Evolutionary conservation across 805 yeast genomes (phyloP).

Genomic region (Candida chauliodis): DNA sequence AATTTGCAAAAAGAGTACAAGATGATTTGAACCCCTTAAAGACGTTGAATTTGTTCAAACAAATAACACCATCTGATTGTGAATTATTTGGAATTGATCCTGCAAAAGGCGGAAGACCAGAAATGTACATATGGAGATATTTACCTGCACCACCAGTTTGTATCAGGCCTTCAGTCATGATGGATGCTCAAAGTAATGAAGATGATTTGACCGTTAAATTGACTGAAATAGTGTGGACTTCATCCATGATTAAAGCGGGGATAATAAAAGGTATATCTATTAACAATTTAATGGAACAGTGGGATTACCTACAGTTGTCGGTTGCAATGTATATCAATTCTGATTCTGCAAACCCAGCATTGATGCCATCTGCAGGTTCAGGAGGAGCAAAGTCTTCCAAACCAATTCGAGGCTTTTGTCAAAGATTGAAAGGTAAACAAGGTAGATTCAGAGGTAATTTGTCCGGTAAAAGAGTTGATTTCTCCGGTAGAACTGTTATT

Average conservation of each 20-base stretch:
- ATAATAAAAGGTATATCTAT: constrained; percentile 92
- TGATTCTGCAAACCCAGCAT: constrained; percentile 82
- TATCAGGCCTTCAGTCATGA: constrained; percentile 93
- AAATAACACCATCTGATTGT: constrained; percentile 81
- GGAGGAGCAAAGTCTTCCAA: constrained; percentile 50
- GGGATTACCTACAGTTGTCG: constrained; percentile 95
- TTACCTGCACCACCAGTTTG: constrained; percentile 99
- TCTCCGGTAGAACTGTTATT: constrained; percentile 96
- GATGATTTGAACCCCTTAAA: constrained; percentile 94
- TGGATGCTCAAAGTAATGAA: constrained; percentile 91
- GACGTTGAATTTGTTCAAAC: constrained; percentile 82
- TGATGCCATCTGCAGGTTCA: constrained; percentile 66
- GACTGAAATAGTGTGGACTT: constrained; percentile 95
- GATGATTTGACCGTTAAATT: constrained; percentile 95
- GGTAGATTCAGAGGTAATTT: constrained; percentile 98
- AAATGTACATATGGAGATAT: constrained; percentile 94
- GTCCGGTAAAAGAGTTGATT: constrained; percentile 98
- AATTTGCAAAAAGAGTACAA: constrained; percentile 78
- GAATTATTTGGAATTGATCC: constrained; percentile 90
- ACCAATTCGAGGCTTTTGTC: constrained; percentile 94
- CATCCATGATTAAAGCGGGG: constrained; percentile 91
- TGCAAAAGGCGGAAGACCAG: constrained; percentile 87
- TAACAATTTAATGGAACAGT: constrained; percentile 93
- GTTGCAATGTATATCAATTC: constrained; percentile 97
- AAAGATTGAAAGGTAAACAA: constrained; percentile 95